Base-by-base conservation (phyloP, 805 yeast genomes). In the Saccharomycopsis guyanensis region DNA sequence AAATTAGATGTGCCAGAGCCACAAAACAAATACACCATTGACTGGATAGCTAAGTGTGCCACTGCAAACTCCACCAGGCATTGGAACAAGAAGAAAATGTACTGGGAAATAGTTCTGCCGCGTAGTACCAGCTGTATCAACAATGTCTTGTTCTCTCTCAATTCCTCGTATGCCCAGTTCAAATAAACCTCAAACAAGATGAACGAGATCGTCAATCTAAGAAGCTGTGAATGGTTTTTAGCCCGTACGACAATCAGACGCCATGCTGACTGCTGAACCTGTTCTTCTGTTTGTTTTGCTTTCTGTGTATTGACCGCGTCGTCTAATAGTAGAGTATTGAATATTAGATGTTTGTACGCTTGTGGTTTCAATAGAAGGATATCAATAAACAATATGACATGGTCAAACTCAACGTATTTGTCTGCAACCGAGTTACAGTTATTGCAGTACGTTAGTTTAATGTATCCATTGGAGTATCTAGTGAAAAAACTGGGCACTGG, bases 141-240 rank as follows among this genome's bases (percentile, higher is more conserved):
- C 10, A 12, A 31, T n/a, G 46, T 52, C 42, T 44, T 37, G 24
- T 25, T 37, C 29, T 29, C 38, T 31, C 15, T 31, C 38, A 44
- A 22, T 40, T 91, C 98, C 51, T 84, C 89, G 46, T 81, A 77
- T 0, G 95, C 95, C 97, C 98, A 93, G 1, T 78, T 80, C 43
- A 93, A 63, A 60, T 93, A 93, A 3, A 91, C 91, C 56, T 93
- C 97, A 56, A 91, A 87, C 13, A 93, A 70, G 0, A 85, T 66
- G 44, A 83, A 69, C 33, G 91, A 67, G 2, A 84, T 54, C 54
- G 83, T 65, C 32, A 83, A 63, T 25, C 91, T 63, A n/a, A 66
- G 57, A 10, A 67, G 48, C 18, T 54, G 52, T 27, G 18, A 5
- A 31, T 29, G 35, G 16, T 23, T 7, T 8, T 13, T 20, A 12